These are phyloP conservation scores for Aspergillus panamensis DNA, from an alignment of 495 filamentous ascomycete species.

Conservation along the genomic window DNA sequence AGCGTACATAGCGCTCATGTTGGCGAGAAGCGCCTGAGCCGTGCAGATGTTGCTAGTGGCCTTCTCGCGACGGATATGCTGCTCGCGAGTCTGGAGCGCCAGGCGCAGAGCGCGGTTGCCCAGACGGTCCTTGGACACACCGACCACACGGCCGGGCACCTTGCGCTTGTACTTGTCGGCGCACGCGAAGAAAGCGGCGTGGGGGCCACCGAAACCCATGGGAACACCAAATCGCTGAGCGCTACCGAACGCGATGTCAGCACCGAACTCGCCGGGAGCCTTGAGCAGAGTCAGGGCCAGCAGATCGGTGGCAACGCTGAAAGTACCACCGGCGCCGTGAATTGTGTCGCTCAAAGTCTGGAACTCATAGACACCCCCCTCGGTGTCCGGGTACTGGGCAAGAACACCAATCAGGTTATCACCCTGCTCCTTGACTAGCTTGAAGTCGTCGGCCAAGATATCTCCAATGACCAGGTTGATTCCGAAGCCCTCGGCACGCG, in stretches of 20 bases:
- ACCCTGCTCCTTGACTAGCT: slow-evolving; percentile 66
- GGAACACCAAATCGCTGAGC: slow-evolving; percentile 95
- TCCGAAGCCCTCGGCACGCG: slow-evolving; percentile 90
- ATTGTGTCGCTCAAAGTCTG: slow-evolving; percentile 67
- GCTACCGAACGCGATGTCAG: slow-evolving; percentile 95
- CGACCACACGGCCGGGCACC: slow-evolving; percentile 90
- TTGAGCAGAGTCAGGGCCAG: slow-evolving; percentile 85
- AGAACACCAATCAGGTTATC: slow-evolving; percentile 87
- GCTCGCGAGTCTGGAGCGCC: slow-evolving; percentile 91
- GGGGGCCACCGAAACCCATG: slow-evolving; percentile 90
- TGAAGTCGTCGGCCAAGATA: slow-evolving; percentile 58
- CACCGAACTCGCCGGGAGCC: slow-evolving; percentile 92
- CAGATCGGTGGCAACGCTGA: slow-evolving; percentile 89
- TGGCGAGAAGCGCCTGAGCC: slow-evolving; percentile 89
- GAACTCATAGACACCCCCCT: slow-evolving; percentile 78
- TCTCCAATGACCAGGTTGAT: slow-evolving; percentile 74
- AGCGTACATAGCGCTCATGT: slow-evolving; percentile 98
- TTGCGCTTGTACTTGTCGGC: slow-evolving; percentile 92
- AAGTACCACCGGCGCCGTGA: slow-evolving; percentile 74
- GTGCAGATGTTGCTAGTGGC: slow-evolving; percentile 99
- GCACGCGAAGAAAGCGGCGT: slow-evolving; percentile 96
- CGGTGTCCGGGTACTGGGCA: slow-evolving; percentile 92
- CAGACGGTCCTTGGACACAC: slow-evolving; percentile 87
- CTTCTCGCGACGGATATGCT: slow-evolving; percentile 97
- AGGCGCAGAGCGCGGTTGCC: slow-evolving; percentile 83